These are phyloP conservation scores for Populus euphratica DNA, from an alignment of 345 rosid species.

Conservation along the genomic window DNA sequence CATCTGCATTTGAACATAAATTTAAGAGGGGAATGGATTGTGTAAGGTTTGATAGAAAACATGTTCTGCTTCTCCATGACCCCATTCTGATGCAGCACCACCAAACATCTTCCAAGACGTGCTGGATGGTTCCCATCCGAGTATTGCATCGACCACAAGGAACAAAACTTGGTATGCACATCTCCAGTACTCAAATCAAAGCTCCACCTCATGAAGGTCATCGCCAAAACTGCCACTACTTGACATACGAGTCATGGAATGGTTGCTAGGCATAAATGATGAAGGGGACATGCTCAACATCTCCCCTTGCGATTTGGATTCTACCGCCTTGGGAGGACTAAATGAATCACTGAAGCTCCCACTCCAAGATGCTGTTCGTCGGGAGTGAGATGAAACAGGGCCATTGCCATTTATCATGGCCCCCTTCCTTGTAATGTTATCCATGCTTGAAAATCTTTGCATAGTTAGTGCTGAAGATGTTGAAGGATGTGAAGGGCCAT, in stretches of 20 bases:
- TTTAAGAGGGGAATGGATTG: not conserved
- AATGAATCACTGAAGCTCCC: slow-evolving; percentile 52
- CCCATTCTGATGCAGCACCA: slow-evolving; percentile 16
- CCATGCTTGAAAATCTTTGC: slow-evolving; percentile 71
- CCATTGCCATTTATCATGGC: slow-evolving; percentile 22
- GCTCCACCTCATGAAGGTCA: slow-evolving; percentile 92
- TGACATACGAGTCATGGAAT: slow-evolving; percentile 26
- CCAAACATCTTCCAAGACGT: slow-evolving; percentile 3
- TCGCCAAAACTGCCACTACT: slow-evolving; percentile 58
- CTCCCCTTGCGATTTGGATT: slow-evolving; percentile 37
- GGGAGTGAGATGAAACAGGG: slow-evolving; percentile 35
- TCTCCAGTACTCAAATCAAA: slow-evolving; percentile 43
- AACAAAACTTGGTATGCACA: slow-evolving; percentile 58
- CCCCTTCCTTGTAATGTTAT: slow-evolving; percentile 44
- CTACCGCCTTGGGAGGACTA: slow-evolving; percentile 28
- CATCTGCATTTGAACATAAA: slow-evolving; percentile 16
- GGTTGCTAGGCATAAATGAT: slow-evolving; percentile 29
- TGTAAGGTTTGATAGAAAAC: not conserved
- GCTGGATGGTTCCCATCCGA: slow-evolving; percentile 27
- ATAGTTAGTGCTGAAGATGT: slow-evolving; percentile 37
- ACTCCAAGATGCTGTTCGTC: slow-evolving; percentile 88
- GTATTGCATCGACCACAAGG: slow-evolving; percentile 20
- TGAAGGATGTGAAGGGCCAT: slow-evolving; percentile 34
- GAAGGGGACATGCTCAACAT: slow-evolving; percentile 36
- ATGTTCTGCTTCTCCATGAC: slow-evolving; percentile 7